Conservation (phyloP, 208 protist genomes). For the Endotrypanum monterogeii region DNA sequence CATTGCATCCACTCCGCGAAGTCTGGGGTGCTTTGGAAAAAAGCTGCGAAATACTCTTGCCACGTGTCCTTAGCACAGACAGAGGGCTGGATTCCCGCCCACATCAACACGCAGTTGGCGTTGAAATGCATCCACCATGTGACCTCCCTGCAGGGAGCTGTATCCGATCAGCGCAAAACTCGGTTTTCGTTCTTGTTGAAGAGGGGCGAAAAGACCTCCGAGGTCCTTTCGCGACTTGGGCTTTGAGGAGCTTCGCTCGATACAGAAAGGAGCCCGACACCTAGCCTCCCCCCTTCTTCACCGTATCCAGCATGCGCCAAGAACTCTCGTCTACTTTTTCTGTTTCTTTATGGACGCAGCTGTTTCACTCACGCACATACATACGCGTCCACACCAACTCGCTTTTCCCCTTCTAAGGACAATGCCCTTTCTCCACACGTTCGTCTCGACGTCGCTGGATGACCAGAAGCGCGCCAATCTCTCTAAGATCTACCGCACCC, state of each 20-base stretch:
- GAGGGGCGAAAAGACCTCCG: background rate
- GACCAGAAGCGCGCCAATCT: constrained; percentile 26
- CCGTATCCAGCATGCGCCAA: background rate
- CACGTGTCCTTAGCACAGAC: background rate
- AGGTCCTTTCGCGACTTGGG: background rate
- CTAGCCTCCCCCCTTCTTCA: background rate
- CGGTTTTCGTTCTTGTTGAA: background rate
- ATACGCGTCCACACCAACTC: background rate
- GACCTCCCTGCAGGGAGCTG: background rate
- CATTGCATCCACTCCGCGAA: background rate
- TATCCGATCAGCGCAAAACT: background rate
- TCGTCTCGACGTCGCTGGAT: constrained; percentile 31
- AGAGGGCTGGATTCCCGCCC: background rate
- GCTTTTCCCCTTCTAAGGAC: background rate
- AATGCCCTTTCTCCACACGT: constrained; percentile 41
- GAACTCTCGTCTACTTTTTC: background rate
- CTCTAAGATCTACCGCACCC: constrained; percentile 15
- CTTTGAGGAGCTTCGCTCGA: background rate
- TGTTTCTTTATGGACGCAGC: background rate
- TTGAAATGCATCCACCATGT: background rate
- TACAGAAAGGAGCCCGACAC: background rate
- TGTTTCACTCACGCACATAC: background rate
- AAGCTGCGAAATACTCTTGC: too few relatives aligned
- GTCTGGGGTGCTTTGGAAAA: background rate
- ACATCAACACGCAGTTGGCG: background rate